Evolutionary conservation across 2,329 filamentous ascomycete genomes (phyloP), one percentile per base, ranked within the genome.

Genomic region (Fusarium equiseti): DNA sequence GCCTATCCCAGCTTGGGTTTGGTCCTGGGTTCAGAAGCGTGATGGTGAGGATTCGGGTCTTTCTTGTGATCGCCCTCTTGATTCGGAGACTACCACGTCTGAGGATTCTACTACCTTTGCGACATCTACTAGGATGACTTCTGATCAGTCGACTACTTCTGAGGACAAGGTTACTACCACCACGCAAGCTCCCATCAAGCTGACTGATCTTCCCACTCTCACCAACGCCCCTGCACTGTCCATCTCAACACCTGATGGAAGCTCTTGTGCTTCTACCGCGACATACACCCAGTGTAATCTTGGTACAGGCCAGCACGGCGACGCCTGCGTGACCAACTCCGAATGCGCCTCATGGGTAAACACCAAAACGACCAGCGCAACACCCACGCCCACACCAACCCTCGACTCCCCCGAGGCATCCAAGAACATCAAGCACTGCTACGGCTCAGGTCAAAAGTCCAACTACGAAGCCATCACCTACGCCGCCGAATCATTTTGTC

Each of bases 401-500:
- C n/a, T 42, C 0, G 52, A 48, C 3, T 56, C 35, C 3, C 64
- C 65, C 2, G 54, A 66, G 6, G 50, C 51, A 1, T n/a, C 35
- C 0, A n/a, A 61, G n/a, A 72, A 72, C 16, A 20, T 43, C 27
- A 63, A 61, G 27, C 43, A 54, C 51, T 72, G 64, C 55, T 69
- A 72, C 32, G 24, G 60, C 18, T 45, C 27, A 16, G 59, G 68
- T 6, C 60, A 68, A 15, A 68, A 49, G 38, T 22, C 64, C 3
- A 43, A 40, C 43, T 55, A 66, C 11, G 60, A 32, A 2, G 22
- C 42, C 10, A 68, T 71, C 18, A 51, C 50, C 1, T 26, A 7
- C 3, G 67, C 64, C 8, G 70, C 64, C 1, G 29, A 72, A 20
- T 71, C 70, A 0, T 72, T 72, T 49, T 72, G 70, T 35, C 43